Percentiles rank a stretch among this genome's conserved stretches.
phyloP scores from a whole-genome alignment of 2,329 filamentous ascomycete species.

The Neofusicoccum sp. region DNA sequence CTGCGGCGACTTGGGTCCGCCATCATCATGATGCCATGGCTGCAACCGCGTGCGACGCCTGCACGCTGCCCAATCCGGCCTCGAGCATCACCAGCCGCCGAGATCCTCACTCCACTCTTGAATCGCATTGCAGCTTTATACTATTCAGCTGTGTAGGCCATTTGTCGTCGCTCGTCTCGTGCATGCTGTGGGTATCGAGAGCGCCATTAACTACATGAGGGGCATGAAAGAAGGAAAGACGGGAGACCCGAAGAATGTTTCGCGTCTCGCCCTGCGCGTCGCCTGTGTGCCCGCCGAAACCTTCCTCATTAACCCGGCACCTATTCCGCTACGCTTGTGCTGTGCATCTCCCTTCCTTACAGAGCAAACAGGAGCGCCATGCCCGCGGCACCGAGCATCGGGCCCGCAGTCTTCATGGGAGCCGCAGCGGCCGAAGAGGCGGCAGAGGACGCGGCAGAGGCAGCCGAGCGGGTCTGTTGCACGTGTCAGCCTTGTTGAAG shows the following conservation, averaged over 20 bases:
- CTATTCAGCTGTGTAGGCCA: background rate
- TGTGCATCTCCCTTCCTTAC: conserved; percentile 25
- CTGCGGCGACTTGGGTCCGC: background rate
- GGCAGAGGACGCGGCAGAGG: conserved; percentile 23
- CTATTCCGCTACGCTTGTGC: background rate
- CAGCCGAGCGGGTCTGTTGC: background rate
- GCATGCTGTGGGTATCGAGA: conserved; percentile 1
- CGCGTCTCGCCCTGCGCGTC: background rate
- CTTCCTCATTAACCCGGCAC: background rate
- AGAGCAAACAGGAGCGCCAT: conserved; percentile 37
- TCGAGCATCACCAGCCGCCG: background rate
- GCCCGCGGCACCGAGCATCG: conserved; percentile 37
- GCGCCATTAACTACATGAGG: background rate
- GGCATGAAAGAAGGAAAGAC: conserved; percentile 1
- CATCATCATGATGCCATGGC: conserved; percentile 7
- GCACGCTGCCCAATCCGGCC: background rate
- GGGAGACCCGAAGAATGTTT: background rate
- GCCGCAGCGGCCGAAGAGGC: conserved; percentile 24
- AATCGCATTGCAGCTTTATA: background rate
- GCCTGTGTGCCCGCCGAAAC: background rate
- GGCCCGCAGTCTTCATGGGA: conserved; percentile 35
- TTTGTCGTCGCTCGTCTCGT: conserved; percentile 1
- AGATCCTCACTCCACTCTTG: no score
- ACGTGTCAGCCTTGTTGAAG: background rate
- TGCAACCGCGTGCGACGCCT: background rate